Base-by-base conservation (phyloP, 148 eudicot species). In the Pharnaceum exiguum region DNA sequence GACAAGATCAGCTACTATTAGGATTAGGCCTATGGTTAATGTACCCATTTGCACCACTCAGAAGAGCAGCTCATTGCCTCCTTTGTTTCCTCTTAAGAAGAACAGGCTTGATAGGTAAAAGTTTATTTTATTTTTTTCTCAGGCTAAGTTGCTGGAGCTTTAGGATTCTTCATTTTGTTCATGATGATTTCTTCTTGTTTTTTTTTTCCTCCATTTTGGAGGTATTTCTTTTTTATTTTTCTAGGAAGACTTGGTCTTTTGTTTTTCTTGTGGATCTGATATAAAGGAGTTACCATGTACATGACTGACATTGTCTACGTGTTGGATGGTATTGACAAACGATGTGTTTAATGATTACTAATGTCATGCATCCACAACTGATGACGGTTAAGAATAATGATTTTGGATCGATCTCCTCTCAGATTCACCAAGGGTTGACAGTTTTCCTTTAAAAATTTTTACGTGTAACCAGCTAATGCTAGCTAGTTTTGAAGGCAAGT, bases 1-100 rank as follows among this genome's bases (percentile, higher is more conserved):
- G 60, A 80, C 97, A 6, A 87, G 75, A 80, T 84, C 97, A 21
- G 78, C 85, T 8, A 80, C 66, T 10, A 58, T 87, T 60, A 84
- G 83, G 51, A 73, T 90, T 50, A 84, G 91, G 75, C 95, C 97
- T 7, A 73, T 90, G 79, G 70, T 90, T 28, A 90, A 84, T 75
- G 85, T 90, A 6, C 97, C 95, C 0, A 69, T 79, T 49, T 84
- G 95, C 42, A 65, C 85, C 37, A 75, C 57, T 37, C 77, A 67
- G 38, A 77, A 73, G 50, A 65, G 19, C 37, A 67, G 25, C 39
- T 67, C 79, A 10, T 59, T 82, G 38, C 87, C 95, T 30, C 87
- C 95, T 45, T 51, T 82, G 25, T 77, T 79, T 65, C 77, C 90
- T 32, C 60, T 69, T 12, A 84, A 59, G 73, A 84, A 84, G 77